Base-by-base conservation (phyloP, 73 alveolate species). In the Paramecium sexaurelia region DNA sequence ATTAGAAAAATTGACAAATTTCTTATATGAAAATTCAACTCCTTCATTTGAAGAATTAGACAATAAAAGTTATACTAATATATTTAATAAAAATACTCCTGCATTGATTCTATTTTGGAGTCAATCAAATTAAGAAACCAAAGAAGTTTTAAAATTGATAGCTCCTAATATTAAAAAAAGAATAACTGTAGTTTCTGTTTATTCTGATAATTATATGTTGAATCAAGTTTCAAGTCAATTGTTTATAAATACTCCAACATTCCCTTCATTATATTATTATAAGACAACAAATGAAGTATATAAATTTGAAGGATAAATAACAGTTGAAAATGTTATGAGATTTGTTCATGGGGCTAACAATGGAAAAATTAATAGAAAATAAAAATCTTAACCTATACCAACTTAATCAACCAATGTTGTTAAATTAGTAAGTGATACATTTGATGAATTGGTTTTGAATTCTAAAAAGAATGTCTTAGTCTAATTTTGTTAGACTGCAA, bases 1-100 rank as follows among this genome's bases (percentile, higher is more conserved):
- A 6, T 27, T 41, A 20, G 24, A 37, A 17, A 45, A 78, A 78
- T 78, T 78, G 41, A 61, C 75, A 37, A 55, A 78, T 41, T 78
- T 78, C 45, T 9, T 78, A 29, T 78, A 37, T 13, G 68, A 41
- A 15, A 41, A 41, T 78, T 22, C 47, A 40, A 78, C 90, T 10
- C 73, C 68, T 41, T 78, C 90, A 22, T 22, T 78, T 61, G 75
- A 78, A 26, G 73, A 78, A 41, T 78, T 78, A 33, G 90, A 78
- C 36, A 29, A 20, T 19, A 78, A 37, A 11, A 78, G 45, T 19
- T 78, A 40, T 40, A 20, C 43, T 7, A 40, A n/a, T 15, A 71
- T 71, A 5, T 22, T 45, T 22, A 78, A 24, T 22, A 43, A 78
- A 40, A 24, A 26, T 78, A 45, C 40, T 4, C 90, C 90, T 9